Evolutionary conservation across 805 yeast genomes (phyloP).

Genomic region (Candida chilensis): DNA sequence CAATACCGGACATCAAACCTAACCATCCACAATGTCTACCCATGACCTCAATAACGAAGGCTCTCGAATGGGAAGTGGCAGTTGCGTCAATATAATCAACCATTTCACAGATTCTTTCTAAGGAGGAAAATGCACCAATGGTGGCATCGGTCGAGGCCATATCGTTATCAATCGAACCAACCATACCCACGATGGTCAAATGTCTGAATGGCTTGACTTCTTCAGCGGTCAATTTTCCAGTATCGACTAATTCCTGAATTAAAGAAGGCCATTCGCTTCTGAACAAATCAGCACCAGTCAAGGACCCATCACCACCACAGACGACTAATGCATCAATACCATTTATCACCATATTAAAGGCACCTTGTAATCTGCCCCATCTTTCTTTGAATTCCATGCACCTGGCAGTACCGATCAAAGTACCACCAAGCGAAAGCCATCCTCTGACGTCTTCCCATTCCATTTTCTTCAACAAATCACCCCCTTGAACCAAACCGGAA

Average conservation of each 20-base stretch:
- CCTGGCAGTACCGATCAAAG: slow-evolving; percentile 73
- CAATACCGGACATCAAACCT: slow-evolving; percentile 72
- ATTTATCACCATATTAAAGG: slow-evolving; percentile 54
- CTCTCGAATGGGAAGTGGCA: slow-evolving; percentile 75
- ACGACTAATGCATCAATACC: slow-evolving; percentile 76
- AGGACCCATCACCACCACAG: slow-evolving; percentile 80
- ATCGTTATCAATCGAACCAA: slow-evolving; percentile 80
- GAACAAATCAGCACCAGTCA: slow-evolving; percentile 76
- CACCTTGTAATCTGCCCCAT: slow-evolving; percentile 54
- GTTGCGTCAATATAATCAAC: slow-evolving; percentile 81
- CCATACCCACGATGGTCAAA: slow-evolving; percentile 65
- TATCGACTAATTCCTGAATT: slow-evolving; percentile 42
- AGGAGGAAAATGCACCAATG: slow-evolving; percentile 73
- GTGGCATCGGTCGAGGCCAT: slow-evolving; percentile 83
- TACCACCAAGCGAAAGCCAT: slow-evolving; percentile 65
- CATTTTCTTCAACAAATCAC: slow-evolving; percentile 51
- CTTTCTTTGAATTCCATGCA: slow-evolving; percentile 60
- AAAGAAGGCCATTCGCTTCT: slow-evolving; percentile 73
- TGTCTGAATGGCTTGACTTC: slow-evolving; percentile 40
- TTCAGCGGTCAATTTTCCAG: slow-evolving; percentile 32
- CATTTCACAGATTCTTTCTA: slow-evolving; percentile 65
- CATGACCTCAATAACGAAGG: slow-evolving; percentile 82
- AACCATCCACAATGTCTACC: slow-evolving; percentile 90
- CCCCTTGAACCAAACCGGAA: slow-evolving; percentile 64
- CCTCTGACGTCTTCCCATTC: slow-evolving; percentile 69